Conservation (phyloP, 2,329 filamentous ascomycete species). For the Beauveria scarabaeidicola region DNA sequence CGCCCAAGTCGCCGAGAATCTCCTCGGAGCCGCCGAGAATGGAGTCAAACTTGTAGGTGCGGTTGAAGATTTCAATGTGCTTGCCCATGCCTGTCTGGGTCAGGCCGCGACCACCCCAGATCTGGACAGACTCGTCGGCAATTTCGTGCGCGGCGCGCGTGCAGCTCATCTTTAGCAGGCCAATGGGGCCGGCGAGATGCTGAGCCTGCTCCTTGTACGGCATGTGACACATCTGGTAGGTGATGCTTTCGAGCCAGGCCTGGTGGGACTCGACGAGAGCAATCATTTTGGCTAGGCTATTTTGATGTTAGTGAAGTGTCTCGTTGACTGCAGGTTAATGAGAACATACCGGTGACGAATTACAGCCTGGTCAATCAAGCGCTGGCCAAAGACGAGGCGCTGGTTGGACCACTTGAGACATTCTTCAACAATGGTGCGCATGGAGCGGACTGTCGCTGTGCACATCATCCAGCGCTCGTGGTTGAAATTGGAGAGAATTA, state of each 20-base stretch:
- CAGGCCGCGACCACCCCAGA: constrained; percentile 74
- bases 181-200: constrained; percentile 72
- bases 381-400: constrained; percentile 74
- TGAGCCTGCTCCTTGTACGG: constrained; percentile 67
- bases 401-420: constrained; percentile 86
- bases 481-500: constrained; percentile 83
- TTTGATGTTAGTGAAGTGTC: not conserved
- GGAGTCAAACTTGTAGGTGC: constrained; percentile 74
- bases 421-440: constrained; percentile 67
- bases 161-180: constrained; percentile 68
- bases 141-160: constrained; percentile 75
- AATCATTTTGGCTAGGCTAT: constrained; percentile 76
- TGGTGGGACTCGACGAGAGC: constrained; percentile 73
- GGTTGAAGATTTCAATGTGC: constrained; percentile 75
- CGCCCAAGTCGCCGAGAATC: constrained; percentile 70
- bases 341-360: constrained; percentile 64
- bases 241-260: constrained; percentile 75
- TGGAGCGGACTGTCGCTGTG: constrained; percentile 55
- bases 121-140: constrained; percentile 75
- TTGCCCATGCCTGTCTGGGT: constrained; percentile 78
- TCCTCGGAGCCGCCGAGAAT: constrained; percentile 78
- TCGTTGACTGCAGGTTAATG: not conserved
- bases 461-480: constrained; percentile 76
- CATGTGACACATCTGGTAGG: constrained; percentile 85
- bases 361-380: constrained; percentile 72